These are phyloP conservation scores for Dendryphion nanum DNA, from an alignment of 2,329 filamentous ascomycete genomes.

Conservation along the genomic window DNA sequence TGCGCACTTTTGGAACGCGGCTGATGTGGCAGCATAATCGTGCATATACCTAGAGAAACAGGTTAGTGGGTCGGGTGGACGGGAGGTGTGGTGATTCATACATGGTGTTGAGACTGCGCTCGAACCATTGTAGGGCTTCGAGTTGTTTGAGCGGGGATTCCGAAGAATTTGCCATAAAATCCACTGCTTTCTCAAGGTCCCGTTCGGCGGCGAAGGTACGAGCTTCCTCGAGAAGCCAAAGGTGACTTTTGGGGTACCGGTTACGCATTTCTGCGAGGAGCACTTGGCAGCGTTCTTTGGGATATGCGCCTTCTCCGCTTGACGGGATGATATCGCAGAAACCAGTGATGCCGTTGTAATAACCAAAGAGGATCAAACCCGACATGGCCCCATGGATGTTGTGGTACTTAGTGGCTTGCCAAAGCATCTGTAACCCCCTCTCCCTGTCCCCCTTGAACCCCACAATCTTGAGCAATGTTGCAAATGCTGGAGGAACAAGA, in stretches of 20 bases:
- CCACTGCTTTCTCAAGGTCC: slow-evolving; percentile 65
- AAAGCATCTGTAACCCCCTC: slow-evolving; percentile 79
- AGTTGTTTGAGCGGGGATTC: slow-evolving; percentile 83
- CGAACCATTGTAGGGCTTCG: slow-evolving; percentile 80
- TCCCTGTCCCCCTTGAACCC: slow-evolving; percentile 89
- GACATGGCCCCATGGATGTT: slow-evolving; percentile 94
- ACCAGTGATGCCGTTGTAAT: slow-evolving; percentile 83
- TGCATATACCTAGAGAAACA: no score
- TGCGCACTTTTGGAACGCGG: slow-evolving; percentile 63
- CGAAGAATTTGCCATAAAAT: slow-evolving; percentile 59
- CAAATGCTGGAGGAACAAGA: slow-evolving; percentile 87
- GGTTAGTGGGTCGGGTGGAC: no score
- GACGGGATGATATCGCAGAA: slow-evolving; percentile 83
- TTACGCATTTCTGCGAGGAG: slow-evolving; percentile 72
- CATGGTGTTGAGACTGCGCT: slow-evolving; percentile 75
- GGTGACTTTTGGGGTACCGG: slow-evolving; percentile 75
- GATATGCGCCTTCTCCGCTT: slow-evolving; percentile 62
- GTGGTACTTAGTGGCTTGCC: slow-evolving; percentile 80
- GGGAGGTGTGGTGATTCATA: no score
- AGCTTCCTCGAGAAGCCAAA: slow-evolving; percentile 89
- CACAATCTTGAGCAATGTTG: slow-evolving; percentile 80
- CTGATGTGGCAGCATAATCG: slow-evolving; percentile 70
- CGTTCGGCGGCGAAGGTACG: slow-evolving; percentile 68
- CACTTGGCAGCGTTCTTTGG: slow-evolving; percentile 62
- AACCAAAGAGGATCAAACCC: slow-evolving; percentile 75